Conservation (phyloP, 2,329 filamentous ascomycete species). For the Hymenoscyphus fructigenus region DNA sequence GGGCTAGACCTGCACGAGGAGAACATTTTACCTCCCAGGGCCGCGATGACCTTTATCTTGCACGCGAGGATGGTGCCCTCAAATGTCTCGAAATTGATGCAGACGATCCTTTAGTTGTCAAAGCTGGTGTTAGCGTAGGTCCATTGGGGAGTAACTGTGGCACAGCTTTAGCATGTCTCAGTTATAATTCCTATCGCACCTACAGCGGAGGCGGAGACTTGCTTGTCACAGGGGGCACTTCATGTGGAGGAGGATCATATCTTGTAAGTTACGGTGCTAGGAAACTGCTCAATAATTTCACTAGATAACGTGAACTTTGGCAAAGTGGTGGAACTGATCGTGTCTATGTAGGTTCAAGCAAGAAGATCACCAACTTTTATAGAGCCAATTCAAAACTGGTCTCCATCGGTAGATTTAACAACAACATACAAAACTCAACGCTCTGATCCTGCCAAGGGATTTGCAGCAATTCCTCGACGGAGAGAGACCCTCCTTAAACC, state of each 20-base stretch:
- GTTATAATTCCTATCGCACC: conserved; percentile 44
- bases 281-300: neutral
- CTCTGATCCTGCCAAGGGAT: conserved; percentile 17
- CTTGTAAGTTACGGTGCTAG: conserved; percentile 29
- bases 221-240: conserved; percentile 52
- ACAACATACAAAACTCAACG: conserved; percentile 42
- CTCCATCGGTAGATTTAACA: conserved; percentile 41
- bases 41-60: conserved; percentile 80
- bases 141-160: conserved; percentile 73
- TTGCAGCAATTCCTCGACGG: neutral
- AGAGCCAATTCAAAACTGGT: conserved; percentile 64
- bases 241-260: conserved; percentile 74
- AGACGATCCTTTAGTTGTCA: conserved; percentile 50
- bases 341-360: conserved; percentile 47
- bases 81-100: conserved; percentile 68
- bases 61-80: conserved; percentile 82
- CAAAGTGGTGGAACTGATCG: conserved; percentile 10
- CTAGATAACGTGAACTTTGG: neutral
- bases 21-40: conserved; percentile 55
- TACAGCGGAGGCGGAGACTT: conserved; percentile 66
- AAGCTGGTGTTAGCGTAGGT: conserved; percentile 58
- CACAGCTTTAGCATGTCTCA: conserved; percentile 71
- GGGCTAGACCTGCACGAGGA: conserved; percentile 73
- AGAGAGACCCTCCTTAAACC: conserved; percentile 35
- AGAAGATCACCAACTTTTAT: conserved; percentile 54